phyloP scores from a whole-genome alignment of 2,329 filamentous ascomycete species.

The Rutstroemia sp. region DNA sequence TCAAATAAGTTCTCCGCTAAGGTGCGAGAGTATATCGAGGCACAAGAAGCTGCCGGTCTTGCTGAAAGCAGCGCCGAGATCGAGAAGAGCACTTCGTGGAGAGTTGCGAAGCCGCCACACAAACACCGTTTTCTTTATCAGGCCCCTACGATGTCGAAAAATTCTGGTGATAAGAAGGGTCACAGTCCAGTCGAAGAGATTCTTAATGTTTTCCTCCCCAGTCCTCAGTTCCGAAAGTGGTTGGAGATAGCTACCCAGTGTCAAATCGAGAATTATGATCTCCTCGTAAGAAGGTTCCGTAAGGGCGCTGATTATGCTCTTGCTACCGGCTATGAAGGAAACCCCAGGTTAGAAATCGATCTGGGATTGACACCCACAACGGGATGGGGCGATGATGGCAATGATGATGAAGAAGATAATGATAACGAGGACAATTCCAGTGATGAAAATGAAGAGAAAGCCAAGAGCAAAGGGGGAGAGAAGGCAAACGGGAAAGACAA shows the following conservation, averaged over 20 bases:
- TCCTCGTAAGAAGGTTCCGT: conserved; percentile 82
- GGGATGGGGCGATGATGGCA: conserved; percentile 73
- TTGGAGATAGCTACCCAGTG: conserved; percentile 75
- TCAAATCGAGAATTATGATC: conserved; percentile 62
- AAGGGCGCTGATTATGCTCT: conserved; percentile 86
- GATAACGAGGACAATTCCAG: conserved; percentile 26
- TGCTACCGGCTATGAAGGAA: conserved; percentile 72
- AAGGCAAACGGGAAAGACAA: conserved; percentile 7
- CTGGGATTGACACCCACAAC: conserved; percentile 76
- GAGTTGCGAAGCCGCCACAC: conserved; percentile 79
- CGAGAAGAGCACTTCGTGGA: conserved; percentile 54
- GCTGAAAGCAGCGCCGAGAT: conserved; percentile 45
- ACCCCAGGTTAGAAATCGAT: conserved; percentile 78
- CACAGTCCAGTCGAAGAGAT: conserved; percentile 66
- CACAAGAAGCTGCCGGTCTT: conserved; percentile 47
- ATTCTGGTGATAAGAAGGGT: conserved; percentile 30
- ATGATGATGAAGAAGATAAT: conserved; percentile 39
- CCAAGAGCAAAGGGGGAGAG: conserved; percentile 19
- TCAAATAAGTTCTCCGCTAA: conserved; percentile 67
- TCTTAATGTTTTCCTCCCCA: conserved; percentile 75
- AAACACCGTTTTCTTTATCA: conserved; percentile 91
- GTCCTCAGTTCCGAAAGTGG: conserved; percentile 82
- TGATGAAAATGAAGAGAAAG: conserved; percentile 24
- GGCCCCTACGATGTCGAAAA: conserved; percentile 40
- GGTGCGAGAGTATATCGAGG: conserved; percentile 64